Evolutionary conservation across 768 basidiomycete genomes (phyloP).

Genomic region (Termitomyces sp.): DNA sequence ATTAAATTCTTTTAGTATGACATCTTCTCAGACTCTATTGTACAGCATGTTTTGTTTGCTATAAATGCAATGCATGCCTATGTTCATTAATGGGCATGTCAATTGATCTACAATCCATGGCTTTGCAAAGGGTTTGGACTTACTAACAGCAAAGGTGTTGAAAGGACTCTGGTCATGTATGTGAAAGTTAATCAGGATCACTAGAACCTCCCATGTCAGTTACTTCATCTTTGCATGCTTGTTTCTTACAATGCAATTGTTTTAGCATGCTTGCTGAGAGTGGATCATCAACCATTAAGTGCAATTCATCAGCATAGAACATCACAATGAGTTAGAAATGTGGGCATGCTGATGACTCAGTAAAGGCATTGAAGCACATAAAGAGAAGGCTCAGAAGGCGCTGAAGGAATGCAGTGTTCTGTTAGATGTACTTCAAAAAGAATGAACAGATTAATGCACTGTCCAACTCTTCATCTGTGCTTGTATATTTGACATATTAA

Average conservation of each 20-base stretch:
- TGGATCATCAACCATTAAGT: not conserved
- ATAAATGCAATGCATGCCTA: constrained; percentile 32
- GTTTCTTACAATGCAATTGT: too few species aligned
- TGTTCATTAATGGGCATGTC: not conserved
- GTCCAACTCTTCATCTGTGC: not conserved
- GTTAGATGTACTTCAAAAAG: too few species aligned
- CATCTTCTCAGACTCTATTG: not conserved
- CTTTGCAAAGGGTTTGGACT: not conserved
- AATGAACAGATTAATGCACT: not conserved
- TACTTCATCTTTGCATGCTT: constrained; percentile 13
- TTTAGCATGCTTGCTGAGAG: not conserved
- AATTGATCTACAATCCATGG: not conserved
- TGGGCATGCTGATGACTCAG: too few species aligned
- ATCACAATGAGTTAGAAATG: too few species aligned
- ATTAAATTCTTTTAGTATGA: constrained; percentile 13
- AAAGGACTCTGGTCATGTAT: constrained; percentile 25
- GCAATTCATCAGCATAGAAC: too few species aligned
- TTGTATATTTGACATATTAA: not conserved
- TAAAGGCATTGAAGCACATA: too few species aligned
- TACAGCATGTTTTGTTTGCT: constrained; percentile 16
- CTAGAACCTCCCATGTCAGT: constrained; percentile 14
- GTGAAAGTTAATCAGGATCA: constrained; percentile 15
- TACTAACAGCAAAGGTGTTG: not conserved
- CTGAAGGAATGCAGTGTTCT: too few species aligned
- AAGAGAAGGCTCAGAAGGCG: too few species aligned